Evolutionary conservation across 2,329 filamentous ascomycete genomes (phyloP).

Genomic region (Fusarium cicatricum): DNA sequence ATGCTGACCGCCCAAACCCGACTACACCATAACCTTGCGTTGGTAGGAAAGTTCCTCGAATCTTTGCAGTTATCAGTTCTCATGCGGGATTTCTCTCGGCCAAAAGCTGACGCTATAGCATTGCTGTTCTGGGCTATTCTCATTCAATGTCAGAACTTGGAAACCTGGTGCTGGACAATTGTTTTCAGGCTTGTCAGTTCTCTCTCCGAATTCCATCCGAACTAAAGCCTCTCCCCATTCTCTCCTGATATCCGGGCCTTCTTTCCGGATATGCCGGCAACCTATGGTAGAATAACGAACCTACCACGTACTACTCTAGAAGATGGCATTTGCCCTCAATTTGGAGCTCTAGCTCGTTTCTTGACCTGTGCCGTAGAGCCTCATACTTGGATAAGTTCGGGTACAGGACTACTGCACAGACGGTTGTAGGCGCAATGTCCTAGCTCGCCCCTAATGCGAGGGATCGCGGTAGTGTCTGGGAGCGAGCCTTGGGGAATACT

Average conservation of each 20-base stretch:
- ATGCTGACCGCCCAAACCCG: too few relatives aligned
- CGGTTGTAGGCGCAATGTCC: background rate
- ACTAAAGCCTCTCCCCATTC: background rate
- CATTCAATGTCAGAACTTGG: background rate
- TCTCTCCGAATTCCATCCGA: background rate
- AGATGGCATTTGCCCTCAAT: background rate
- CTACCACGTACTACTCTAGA: too few relatives aligned
- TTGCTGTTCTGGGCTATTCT: background rate
- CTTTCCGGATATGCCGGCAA: background rate
- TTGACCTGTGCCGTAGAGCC: too few relatives aligned
- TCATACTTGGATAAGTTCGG: too few relatives aligned
- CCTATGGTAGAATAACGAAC: background rate
- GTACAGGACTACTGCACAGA: too few relatives aligned
- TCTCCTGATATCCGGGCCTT: background rate
- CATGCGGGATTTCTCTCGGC: background rate
- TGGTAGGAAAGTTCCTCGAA: background rate
- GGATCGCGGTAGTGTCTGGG: too few relatives aligned
- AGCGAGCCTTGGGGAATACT: too few relatives aligned
- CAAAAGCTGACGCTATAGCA: background rate
- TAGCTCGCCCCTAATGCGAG: background rate
- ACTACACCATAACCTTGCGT: background rate
- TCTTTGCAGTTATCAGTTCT: background rate
- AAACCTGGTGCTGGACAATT: background rate
- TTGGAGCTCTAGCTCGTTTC: slow-evolving; percentile 9
- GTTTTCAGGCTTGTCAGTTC: background rate